Conservation (phyloP, 2,329 filamentous ascomycete species). For the Alternaria burnsii region DNA sequence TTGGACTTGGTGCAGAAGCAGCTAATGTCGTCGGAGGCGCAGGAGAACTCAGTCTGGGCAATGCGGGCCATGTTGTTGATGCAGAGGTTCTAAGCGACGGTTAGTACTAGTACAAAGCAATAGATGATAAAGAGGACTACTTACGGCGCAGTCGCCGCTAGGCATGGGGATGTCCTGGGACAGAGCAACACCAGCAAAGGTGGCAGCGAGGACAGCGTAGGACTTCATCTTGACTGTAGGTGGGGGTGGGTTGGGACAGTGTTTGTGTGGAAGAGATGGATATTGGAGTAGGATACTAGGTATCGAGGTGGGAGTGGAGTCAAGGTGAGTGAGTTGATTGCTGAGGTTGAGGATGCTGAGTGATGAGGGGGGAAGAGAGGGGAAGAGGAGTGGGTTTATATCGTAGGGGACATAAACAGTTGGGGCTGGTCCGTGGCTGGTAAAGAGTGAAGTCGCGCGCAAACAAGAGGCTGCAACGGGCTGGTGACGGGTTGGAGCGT, state of each 20-base stretch:
- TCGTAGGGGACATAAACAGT: slow-evolving; percentile 13
- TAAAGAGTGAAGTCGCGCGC: slow-evolving; percentile 18
- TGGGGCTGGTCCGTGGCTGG: slow-evolving; percentile 26
- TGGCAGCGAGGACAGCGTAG: slow-evolving; percentile 47
- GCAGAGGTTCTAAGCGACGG: slow-evolving; percentile 48
- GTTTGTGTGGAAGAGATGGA: slow-evolving; percentile 21
- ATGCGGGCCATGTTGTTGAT: slow-evolving; percentile 58
- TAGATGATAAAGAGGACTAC: slow-evolving; percentile 18
- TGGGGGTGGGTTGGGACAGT: slow-evolving; percentile 15
- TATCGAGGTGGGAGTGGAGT: slow-evolving; percentile 20
- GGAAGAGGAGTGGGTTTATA: slow-evolving; percentile 27
- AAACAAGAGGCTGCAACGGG: slow-evolving; percentile 16
- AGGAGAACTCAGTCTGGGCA: slow-evolving; percentile 52
- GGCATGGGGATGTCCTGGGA: slow-evolving; percentile 42
- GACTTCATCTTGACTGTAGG: slow-evolving; percentile 49
- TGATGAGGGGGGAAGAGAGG: slow-evolving; percentile 4
- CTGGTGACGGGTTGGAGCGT: slow-evolving; percentile 20
- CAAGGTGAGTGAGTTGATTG: slow-evolving; percentile 20
- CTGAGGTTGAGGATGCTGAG: slow-evolving; percentile 21
- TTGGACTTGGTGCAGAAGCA: slow-evolving; percentile 57
- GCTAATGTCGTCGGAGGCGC: slow-evolving; percentile 46
- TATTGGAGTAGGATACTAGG: slow-evolving; percentile 17
- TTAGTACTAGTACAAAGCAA: slow-evolving; percentile 15
- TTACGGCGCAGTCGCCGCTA: slow-evolving; percentile 46
- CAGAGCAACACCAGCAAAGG: slow-evolving; percentile 42